Conservation (phyloP, 306 rosid genomes). For the Aeschynomene evenia region DNA sequence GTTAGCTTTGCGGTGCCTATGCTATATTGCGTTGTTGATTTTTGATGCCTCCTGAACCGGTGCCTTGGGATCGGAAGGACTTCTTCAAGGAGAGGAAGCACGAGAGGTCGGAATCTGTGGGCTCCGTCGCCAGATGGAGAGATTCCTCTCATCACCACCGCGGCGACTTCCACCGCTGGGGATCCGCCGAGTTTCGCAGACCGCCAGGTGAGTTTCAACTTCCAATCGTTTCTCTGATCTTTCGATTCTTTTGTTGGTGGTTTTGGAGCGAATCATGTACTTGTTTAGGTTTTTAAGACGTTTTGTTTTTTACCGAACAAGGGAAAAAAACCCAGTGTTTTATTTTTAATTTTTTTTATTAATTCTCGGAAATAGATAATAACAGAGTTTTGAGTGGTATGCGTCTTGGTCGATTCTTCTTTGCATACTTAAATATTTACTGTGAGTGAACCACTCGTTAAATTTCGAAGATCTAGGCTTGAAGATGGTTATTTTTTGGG, state of each 20-base stretch:
- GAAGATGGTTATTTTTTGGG: neutral
- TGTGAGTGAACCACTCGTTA: neutral
- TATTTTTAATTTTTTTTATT: too few relatives aligned
- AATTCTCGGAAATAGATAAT: too few relatives aligned
- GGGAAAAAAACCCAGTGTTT: neutral
- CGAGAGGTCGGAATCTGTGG: slow-evolving; percentile 83
- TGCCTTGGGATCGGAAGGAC: slow-evolving; percentile 99
- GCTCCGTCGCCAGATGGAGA: slow-evolving; percentile 86
- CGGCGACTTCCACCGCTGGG: slow-evolving; percentile 76
- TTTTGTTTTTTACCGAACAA: neutral
- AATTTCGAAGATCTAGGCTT: slow-evolving; percentile 44
- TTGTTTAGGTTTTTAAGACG: neutral
- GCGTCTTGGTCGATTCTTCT: neutral
- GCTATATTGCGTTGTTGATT: slow-evolving; percentile 69
- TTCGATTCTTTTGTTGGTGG: neutral
- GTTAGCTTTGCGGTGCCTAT: slow-evolving; percentile 59
- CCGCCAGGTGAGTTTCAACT: slow-evolving; percentile 61
- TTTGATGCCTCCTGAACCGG: slow-evolving; percentile 99
- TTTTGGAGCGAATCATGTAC: neutral
- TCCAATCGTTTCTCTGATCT: neutral
- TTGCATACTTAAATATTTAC: neutral
- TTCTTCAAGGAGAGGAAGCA: slow-evolving; percentile 97
- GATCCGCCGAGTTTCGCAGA: slow-evolving; percentile 78
- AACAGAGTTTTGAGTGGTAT: neutral
- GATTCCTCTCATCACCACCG: slow-evolving; percentile 68